Percentiles rank a stretch among this genome's conserved stretches.
Evolutionary conservation across 2,329 filamentous ascomycete genomes (phyloP).

Genomic region (Cercospora sesami): DNA sequence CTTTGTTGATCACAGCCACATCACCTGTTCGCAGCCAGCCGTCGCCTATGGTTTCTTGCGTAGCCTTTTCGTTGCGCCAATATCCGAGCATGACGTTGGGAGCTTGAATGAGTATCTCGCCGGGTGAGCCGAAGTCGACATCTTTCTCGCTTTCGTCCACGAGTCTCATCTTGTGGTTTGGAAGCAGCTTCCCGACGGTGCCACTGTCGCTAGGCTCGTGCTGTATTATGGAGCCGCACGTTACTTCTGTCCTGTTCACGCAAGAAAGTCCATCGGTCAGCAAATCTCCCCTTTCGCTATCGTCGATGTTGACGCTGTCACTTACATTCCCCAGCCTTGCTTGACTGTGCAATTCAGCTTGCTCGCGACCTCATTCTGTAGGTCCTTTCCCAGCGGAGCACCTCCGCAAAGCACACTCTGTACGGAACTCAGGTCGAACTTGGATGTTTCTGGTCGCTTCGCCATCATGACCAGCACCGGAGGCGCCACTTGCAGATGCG

Average conservation of each 20-base stretch:
- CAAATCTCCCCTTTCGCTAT: not conserved
- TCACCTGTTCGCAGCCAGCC: slow-evolving; percentile 44
- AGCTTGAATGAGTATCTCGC: slow-evolving; percentile 45
- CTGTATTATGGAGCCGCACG: slow-evolving; percentile 44
- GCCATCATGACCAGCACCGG: slow-evolving; percentile 48
- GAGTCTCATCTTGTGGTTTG: slow-evolving; percentile 43
- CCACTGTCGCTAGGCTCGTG: slow-evolving; percentile 39
- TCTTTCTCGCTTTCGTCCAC: slow-evolving; percentile 47
- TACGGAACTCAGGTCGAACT: slow-evolving; percentile 45
- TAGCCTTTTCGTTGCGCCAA: slow-evolving; percentile 45
- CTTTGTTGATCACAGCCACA: slow-evolving; percentile 37
- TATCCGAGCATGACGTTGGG: slow-evolving; percentile 46
- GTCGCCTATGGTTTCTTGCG: slow-evolving; percentile 42
- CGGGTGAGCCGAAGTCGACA: slow-evolving; percentile 41
- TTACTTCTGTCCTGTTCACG: slow-evolving; percentile 37
- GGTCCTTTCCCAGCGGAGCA: slow-evolving; percentile 45
- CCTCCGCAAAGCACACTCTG: slow-evolving; percentile 45
- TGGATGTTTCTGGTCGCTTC: slow-evolving; percentile 45
- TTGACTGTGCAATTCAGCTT: slow-evolving; percentile 41
- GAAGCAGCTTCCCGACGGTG: slow-evolving; percentile 43
- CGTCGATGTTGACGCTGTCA: not conserved
- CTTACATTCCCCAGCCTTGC: slow-evolving; percentile 45
- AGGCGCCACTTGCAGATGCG: slow-evolving; percentile 45
- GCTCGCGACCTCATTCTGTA: slow-evolving; percentile 43
- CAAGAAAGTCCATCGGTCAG: not conserved